Conservation (phyloP, 2,329 filamentous ascomycete species). For the Fusarium humuli region DNA sequence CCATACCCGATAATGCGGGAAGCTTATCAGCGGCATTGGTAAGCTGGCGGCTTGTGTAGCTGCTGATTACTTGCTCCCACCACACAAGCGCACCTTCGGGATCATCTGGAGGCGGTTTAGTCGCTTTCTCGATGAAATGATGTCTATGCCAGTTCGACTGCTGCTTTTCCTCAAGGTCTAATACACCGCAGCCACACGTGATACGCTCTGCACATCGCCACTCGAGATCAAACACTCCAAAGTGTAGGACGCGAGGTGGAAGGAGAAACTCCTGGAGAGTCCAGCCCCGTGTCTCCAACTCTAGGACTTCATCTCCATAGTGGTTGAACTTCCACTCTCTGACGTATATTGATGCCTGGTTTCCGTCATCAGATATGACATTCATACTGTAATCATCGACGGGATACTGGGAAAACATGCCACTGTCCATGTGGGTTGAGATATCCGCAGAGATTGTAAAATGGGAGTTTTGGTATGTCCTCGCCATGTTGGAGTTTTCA, state of each 20-base stretch:
- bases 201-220: neutral
- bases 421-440: neutral
- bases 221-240: neutral
- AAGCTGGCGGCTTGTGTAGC: neutral
- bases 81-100: neutral
- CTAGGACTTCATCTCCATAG: neutral
- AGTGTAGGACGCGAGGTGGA: neutral
- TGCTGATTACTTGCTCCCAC: neutral
- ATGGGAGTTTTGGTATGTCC: neutral
- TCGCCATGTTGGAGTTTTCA: neutral
- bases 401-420: neutral
- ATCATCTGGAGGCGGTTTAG: neutral
- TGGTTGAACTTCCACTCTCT: neutral
- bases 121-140: neutral
- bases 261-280: constrained; percentile 2
- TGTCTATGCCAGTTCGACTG: neutral
- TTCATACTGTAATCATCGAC: neutral
- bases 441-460: constrained; percentile 2
- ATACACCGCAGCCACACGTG: neutral
- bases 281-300: neutral
- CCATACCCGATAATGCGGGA: neutral
- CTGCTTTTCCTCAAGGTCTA: neutral
- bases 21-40: neutral
- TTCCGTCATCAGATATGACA: neutral
- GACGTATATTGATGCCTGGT: neutral